These are phyloP conservation scores for Trebouxia gelatinosa DNA, from an alignment of 163 green algal species.

Conservation along the genomic window DNA sequence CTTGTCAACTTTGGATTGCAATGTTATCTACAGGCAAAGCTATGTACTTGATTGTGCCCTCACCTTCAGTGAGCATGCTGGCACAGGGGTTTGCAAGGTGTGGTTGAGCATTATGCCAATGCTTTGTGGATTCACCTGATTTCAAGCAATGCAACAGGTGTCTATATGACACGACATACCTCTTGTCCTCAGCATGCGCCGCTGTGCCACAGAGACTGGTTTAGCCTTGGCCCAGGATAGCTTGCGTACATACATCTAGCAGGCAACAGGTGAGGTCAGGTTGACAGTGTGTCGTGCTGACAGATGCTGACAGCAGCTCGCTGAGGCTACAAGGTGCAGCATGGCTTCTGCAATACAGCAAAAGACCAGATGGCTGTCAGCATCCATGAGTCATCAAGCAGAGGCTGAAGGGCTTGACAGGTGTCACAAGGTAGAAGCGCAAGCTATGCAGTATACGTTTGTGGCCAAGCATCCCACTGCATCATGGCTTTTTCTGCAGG, in stretches of 20 bases:
- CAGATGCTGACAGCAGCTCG: background rate
- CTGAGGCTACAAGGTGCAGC: background rate
- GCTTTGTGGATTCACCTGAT: background rate
- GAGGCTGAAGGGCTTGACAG: background rate
- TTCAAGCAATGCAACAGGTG: background rate
- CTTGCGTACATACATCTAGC: slow-evolving; percentile 27
- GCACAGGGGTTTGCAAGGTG: background rate
- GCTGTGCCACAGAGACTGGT: slow-evolving; percentile 20
- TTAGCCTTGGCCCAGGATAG: slow-evolving; percentile 12
- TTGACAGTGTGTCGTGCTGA: background rate
- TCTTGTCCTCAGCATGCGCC: slow-evolving; percentile 15
- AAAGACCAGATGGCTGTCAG: background rate
- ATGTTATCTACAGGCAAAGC: slow-evolving; percentile 43
- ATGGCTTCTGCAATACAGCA: no score
- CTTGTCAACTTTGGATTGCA: background rate
- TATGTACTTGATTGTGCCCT: slow-evolving; percentile 13
- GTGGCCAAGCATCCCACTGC: no score
- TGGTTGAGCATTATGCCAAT: background rate
- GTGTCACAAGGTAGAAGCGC: no score
- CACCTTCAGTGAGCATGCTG: slow-evolving; percentile 24
- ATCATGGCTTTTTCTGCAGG: background rate
- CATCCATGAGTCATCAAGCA: background rate
- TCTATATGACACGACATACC: background rate
- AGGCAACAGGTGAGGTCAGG: background rate
- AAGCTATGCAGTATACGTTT: no score